A percentile compares a stretch with the other conserved stretches of the same genome.
These are phyloP conservation scores for Neurospora sp. DNA, from an alignment of 495 filamentous ascomycete species.

Conservation along the genomic window DNA sequence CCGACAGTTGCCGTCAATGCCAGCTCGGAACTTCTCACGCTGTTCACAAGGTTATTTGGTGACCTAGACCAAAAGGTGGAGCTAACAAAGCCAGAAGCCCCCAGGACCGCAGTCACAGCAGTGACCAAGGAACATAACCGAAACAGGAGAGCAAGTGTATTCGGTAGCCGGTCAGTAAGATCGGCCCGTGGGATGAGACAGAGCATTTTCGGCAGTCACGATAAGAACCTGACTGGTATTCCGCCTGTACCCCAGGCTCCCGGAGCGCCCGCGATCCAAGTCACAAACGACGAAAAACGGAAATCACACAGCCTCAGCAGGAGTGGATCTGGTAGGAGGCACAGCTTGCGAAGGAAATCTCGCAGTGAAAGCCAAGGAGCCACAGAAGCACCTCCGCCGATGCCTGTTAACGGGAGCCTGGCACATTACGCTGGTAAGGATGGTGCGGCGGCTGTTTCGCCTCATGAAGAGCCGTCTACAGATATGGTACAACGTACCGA, in stretches of 20 bases:
- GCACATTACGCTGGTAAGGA: background rate
- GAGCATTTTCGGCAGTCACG: conserved; percentile 16
- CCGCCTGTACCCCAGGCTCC: conserved; percentile 22
- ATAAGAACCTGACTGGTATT: conserved; percentile 16
- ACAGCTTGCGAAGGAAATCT: conserved; percentile 37
- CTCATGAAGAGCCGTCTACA: background rate
- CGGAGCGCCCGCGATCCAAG: conserved; percentile 25
- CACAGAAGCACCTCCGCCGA: background rate
- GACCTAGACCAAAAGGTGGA: conserved; percentile 31
- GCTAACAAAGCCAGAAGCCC: conserved; percentile 35
- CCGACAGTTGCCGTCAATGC: conserved; percentile 73
- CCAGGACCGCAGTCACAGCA: conserved; percentile 62
- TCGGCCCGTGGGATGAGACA: conserved; percentile 17
- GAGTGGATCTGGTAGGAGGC: conserved; percentile 31
- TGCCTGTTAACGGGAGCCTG: background rate
- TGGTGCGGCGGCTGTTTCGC: background rate
- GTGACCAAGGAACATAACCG: conserved; percentile 25
- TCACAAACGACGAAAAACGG: conserved; percentile 25
- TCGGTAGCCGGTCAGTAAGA: conserved; percentile 45
- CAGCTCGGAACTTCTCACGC: conserved; percentile 68
- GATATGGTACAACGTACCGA: conserved; percentile 18
- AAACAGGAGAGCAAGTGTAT: conserved; percentile 65
- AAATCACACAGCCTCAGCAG: conserved; percentile 28
- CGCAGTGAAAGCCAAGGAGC: conserved; percentile 26
- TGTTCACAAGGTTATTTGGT: conserved; percentile 72